A percentile compares a stretch with the other conserved stretches of the same genome.
Conservation (phyloP, 2,329 filamentous ascomycete species). For the Botrytis porri region DNA sequence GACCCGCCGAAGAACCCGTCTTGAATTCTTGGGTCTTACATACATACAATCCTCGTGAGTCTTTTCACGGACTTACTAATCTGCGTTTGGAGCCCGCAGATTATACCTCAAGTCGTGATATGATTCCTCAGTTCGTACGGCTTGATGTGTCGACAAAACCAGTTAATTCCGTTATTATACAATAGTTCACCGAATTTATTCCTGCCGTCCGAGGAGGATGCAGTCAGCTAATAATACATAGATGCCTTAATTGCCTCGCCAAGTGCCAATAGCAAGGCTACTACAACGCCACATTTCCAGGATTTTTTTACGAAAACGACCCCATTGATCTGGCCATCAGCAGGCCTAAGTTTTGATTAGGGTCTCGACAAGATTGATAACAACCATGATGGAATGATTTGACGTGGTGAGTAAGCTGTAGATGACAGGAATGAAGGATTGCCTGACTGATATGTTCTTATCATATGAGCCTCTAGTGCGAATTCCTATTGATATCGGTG, state of each 20-base stretch:
- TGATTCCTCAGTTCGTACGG: not conserved
- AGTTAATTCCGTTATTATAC: not conserved
- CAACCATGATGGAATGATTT: not conserved
- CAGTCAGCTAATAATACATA: not conserved
- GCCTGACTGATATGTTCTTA: not conserved
- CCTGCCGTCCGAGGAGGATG: not conserved
- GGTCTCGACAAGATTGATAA: not conserved
- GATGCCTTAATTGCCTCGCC: not conserved
- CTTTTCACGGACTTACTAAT: not conserved
- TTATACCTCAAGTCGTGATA: not conserved
- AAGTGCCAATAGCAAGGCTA: not conserved
- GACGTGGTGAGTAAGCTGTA: not conserved
- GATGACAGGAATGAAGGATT: not conserved
- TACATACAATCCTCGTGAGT: not conserved
- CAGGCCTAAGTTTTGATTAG: not conserved
- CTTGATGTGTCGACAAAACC: not conserved
- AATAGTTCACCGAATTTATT: not conserved
- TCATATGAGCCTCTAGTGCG: not conserved
- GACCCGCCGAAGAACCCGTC: not conserved
- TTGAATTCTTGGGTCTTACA: not conserved
- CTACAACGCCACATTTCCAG: not conserved
- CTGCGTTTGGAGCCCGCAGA: not conserved
- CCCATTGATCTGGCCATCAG: no score
- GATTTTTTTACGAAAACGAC: not conserved
- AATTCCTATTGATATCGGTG: not conserved